Conservation (phyloP, 2,329 filamentous ascomycete genomes). For the Fusarium anthophilum region DNA sequence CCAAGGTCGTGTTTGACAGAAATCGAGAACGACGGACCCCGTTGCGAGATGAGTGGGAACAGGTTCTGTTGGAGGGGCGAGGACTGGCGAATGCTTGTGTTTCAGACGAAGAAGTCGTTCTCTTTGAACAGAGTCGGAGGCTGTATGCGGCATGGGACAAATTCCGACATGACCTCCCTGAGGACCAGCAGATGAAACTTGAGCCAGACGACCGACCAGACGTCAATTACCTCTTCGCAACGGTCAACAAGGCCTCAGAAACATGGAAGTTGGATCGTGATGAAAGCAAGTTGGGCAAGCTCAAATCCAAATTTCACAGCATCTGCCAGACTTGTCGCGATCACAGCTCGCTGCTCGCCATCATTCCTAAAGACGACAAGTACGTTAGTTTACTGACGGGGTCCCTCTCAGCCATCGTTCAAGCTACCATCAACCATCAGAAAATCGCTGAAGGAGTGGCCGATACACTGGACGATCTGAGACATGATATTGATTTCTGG, state of each 20-base stretch:
- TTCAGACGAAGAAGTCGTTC: neutral
- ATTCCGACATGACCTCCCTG: neutral
- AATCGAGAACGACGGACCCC: neutral
- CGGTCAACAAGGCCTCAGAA: neutral
- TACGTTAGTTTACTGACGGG: neutral
- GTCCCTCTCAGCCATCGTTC: neutral
- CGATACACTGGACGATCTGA: neutral
- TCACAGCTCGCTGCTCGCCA: neutral
- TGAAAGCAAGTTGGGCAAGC: neutral
- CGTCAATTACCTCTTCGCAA: fast-evolving
- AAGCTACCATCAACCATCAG: neutral
- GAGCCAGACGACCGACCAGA: neutral
- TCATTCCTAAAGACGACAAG: neutral
- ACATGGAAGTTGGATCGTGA: neutral
- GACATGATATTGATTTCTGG: neutral
- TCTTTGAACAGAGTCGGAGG: neutral
- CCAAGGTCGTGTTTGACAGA: neutral
- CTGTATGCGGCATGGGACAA: neutral
- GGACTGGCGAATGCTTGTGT: neutral
- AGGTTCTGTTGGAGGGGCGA: neutral
- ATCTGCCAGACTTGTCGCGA: neutral
- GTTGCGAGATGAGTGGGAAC: neutral
- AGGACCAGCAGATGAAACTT: neutral
- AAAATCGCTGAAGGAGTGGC: neutral
- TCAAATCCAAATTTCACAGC: neutral